phyloP scores from a whole-genome alignment of 106 monocot species.

The Xerophyta viscosa region DNA sequence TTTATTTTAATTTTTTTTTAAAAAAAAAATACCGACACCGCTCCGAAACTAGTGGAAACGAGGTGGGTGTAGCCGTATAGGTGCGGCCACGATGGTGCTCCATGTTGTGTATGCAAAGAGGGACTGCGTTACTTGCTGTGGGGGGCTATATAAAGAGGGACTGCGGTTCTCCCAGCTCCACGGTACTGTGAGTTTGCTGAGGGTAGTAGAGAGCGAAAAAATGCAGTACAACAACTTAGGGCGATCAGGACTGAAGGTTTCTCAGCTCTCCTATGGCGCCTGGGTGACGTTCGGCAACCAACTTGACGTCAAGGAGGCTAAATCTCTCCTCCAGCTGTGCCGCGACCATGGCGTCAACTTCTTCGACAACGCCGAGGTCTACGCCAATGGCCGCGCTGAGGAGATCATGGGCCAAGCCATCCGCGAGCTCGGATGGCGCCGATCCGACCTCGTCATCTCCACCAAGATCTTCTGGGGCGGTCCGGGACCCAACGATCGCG shows the following conservation, averaged over 20 bases:
- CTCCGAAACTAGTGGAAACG: no score
- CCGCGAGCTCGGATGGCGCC: conserved; percentile 92
- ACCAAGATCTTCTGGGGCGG: conserved; percentile 99
- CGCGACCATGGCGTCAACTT: conserved; percentile 94
- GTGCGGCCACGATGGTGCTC: no score
- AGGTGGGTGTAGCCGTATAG: no score
- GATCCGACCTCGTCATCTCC: conserved; percentile 80
- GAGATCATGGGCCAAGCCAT: conserved; percentile 99
- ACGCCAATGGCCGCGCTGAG: conserved; percentile 93
- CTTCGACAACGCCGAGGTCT: conserved; percentile 99
- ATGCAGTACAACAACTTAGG: conserved; percentile 98
- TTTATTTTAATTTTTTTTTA: no score
- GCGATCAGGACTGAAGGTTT: conserved; percentile 75
- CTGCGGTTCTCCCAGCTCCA: no score
- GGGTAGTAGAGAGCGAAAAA: not conserved
- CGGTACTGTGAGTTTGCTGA: no score
- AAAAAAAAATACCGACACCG: no score
- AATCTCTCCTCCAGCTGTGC: conserved; percentile 83
- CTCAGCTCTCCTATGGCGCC: conserved; percentile 85
- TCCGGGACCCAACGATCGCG: conserved; percentile 86
- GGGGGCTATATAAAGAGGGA: no score
- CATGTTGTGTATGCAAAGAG: no score
- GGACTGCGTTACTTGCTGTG: no score
- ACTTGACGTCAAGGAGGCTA: conserved; percentile 93
- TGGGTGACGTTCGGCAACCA: conserved; percentile 99